These are phyloP conservation scores for Neurospora cerealis DNA, from an alignment of 495 filamentous ascomycete species.

Conservation along the genomic window DNA sequence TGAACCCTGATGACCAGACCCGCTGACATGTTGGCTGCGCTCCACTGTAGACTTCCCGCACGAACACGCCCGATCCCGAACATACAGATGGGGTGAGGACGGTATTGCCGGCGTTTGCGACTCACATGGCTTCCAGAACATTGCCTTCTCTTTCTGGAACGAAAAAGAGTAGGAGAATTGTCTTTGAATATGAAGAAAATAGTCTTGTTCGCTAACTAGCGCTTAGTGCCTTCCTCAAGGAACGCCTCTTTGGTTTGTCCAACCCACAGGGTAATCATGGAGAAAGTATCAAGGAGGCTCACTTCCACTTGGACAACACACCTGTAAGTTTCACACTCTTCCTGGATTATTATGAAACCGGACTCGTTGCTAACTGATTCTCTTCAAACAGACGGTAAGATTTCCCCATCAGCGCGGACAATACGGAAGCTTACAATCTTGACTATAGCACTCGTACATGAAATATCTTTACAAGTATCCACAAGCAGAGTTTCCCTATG, in stretches of 20 bases:
- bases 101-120: slow-evolving; percentile 95
- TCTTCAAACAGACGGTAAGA: slow-evolving; percentile 33
- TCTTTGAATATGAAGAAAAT: not conserved
- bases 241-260: slow-evolving; percentile 85
- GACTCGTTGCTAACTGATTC: slow-evolving; percentile 11
- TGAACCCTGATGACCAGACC: not conserved
- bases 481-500: slow-evolving; percentile 82
- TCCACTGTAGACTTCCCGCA: slow-evolving; percentile 69
- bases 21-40: slow-evolving; percentile 1
- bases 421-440: slow-evolving; percentile 6
- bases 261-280: slow-evolving; percentile 97
- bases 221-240: slow-evolving; percentile 77
- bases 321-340: slow-evolving; percentile 37
- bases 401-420: not conserved
- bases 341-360: not conserved
- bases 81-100: slow-evolving; percentile 93
- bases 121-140: slow-evolving; percentile 79
- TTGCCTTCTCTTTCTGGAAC: slow-evolving; percentile 96
- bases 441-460: slow-evolving; percentile 86
- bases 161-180: slow-evolving; percentile 65
- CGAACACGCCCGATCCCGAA: slow-evolving; percentile 76
- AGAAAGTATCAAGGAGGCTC: slow-evolving; percentile 90
- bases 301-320: slow-evolving; percentile 94
- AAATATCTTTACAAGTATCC: slow-evolving; percentile 97
- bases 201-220: slow-evolving; percentile 1